Evolutionary conservation across 2,329 filamentous ascomycete species (phyloP).

Genomic region (Hypoxylon sp.): DNA sequence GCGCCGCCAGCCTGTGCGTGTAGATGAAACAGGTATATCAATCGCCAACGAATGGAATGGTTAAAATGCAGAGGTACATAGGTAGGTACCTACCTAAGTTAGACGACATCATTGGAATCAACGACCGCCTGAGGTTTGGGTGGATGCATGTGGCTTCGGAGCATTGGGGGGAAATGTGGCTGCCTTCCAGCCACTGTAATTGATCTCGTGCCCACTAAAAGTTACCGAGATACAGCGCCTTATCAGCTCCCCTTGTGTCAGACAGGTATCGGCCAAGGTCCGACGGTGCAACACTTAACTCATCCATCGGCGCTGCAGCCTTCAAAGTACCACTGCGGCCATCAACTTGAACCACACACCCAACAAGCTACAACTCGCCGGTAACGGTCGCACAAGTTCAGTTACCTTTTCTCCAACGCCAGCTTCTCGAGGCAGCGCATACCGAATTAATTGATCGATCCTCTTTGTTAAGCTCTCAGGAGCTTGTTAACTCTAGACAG

Average conservation of each 20-base stretch:
- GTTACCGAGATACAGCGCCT: conserved; percentile 21
- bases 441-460: conserved; percentile 2
- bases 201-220: conserved; percentile 35
- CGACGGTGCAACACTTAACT: conserved; percentile 26
- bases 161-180: conserved; percentile 27
- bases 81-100: no score
- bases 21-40: background rate
- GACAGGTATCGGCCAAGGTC: conserved; percentile 34
- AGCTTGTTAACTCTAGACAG: background rate
- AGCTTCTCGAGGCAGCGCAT: conserved; percentile 12
- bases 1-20: background rate
- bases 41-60: background rate
- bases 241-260: conserved; percentile 38
- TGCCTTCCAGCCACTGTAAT: conserved; percentile 28
- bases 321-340: conserved; percentile 21
- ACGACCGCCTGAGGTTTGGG: background rate
- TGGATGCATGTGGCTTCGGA: conserved; percentile 24
- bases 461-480: conserved; percentile 4
- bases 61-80: no score
- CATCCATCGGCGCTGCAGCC: conserved; percentile 15
- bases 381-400: conserved; percentile 13
- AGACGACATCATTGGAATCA: conserved; percentile 1
- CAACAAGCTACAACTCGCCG: conserved; percentile 11
- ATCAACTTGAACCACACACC: conserved; percentile 31
- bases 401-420: conserved; percentile 1